phyloP scores from a whole-genome alignment of 1,284 basidiomycete genomes.

The Cutaneotrichosporon mucoides region DNA sequence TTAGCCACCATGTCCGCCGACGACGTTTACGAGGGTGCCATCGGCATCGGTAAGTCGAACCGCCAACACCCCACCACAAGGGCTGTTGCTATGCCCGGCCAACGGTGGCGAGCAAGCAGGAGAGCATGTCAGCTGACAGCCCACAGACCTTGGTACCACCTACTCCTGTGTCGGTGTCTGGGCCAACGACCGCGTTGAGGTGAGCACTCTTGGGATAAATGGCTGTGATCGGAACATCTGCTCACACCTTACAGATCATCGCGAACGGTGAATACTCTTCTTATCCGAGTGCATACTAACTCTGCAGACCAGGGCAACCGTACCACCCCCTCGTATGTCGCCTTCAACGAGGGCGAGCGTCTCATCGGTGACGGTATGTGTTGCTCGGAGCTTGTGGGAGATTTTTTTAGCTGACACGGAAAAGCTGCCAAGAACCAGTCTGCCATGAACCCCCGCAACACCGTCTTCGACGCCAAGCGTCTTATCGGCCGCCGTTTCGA shows the following conservation, averaged over 20 bases:
- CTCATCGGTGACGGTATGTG: slow-evolving; percentile 78
- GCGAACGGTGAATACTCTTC: slow-evolving; percentile 63
- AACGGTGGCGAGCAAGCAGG: not conserved
- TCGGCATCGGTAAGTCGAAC: slow-evolving; percentile 68
- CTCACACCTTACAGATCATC: slow-evolving; percentile 67
- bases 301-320: slow-evolving; percentile 87
- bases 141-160: slow-evolving; percentile 51
- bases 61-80: too few species aligned
- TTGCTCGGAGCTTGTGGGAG: not conserved
- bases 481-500: slow-evolving; percentile 95
- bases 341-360: slow-evolving; percentile 96
- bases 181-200: slow-evolving; percentile 93
- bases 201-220: slow-evolving; percentile 10
- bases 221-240: not conserved
- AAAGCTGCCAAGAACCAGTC: slow-evolving; percentile 91
- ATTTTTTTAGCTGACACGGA: not conserved
- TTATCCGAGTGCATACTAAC: slow-evolving; percentile 1
- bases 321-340: slow-evolving; percentile 98
- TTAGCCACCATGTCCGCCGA: slow-evolving; percentile 69
- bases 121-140: slow-evolving; percentile 16
- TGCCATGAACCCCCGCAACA: slow-evolving; percentile 94
- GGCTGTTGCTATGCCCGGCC: not conserved
- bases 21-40: slow-evolving; percentile 90
- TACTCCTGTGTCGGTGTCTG: slow-evolving; percentile 82
- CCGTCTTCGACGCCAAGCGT: slow-evolving; percentile 95